A percentile compares a stretch with the other conserved stretches of the same genome.
Evolutionary conservation across 106 monocot species (phyloP).

Genomic region (Xerophyta viscosa): DNA sequence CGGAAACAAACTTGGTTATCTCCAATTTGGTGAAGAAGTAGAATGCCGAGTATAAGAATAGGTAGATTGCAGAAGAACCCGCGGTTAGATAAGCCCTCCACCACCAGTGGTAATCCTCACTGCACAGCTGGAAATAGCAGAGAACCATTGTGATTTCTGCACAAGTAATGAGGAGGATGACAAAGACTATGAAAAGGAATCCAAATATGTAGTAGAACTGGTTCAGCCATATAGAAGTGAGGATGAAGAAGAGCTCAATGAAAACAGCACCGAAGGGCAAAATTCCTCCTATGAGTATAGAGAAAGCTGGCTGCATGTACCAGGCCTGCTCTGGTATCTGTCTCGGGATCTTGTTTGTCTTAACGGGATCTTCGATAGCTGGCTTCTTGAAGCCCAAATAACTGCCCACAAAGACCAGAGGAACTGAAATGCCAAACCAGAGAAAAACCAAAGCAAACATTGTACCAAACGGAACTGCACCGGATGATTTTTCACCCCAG

Average conservation of each 20-base stretch:
- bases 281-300: constrained; percentile 33
- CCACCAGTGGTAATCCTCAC: constrained; percentile 19
- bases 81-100: constrained; percentile 19
- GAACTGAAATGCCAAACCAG: constrained; percentile 34
- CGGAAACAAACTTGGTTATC: constrained; percentile 12
- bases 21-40: constrained; percentile 19
- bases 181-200: constrained; percentile 17
- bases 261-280: constrained; percentile 23
- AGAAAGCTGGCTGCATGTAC: constrained; percentile 28
- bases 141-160: constrained; percentile 13
- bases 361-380: constrained; percentile 39
- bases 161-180: constrained; percentile 14
- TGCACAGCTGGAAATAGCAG: constrained; percentile 18
- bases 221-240: constrained; percentile 32
- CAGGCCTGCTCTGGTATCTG: constrained; percentile 35
- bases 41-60: constrained; percentile 11
- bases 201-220: constrained; percentile 49
- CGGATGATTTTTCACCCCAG: constrained; percentile 15
- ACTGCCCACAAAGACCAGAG: constrained; percentile 29
- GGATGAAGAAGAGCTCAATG: constrained; percentile 30
- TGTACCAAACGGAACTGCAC: constrained; percentile 37
- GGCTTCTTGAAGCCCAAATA: constrained; percentile 41
- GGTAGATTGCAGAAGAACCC: constrained; percentile 14
- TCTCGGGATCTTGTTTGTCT: constrained; percentile 42
- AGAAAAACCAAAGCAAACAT: constrained; percentile 41